Percentiles rank a stretch among this genome's conserved stretches.
Conservation (phyloP, 2,329 filamentous ascomycete species). For the Didymella pinodella region DNA sequence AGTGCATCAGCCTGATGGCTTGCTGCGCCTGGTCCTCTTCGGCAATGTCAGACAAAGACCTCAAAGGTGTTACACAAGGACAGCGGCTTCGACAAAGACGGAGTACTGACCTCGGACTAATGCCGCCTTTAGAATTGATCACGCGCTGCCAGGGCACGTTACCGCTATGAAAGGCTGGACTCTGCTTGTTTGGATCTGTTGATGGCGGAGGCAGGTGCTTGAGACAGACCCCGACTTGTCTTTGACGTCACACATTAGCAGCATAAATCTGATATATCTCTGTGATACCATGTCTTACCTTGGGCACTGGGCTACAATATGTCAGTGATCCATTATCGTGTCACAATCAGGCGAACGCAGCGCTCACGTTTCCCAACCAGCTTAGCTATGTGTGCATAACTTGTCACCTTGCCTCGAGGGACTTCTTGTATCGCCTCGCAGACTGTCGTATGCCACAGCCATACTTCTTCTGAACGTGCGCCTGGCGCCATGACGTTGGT, state of each 20-base stretch:
- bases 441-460: conserved; percentile 77
- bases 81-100: conserved; percentile 15
- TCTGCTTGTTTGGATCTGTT: conserved; percentile 52
- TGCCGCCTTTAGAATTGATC: conserved; percentile 84
- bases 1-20: conserved; percentile 57
- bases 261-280: conserved; percentile 55
- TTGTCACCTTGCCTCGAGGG: conserved; percentile 82
- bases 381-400: conserved; percentile 81
- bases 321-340: conserved; percentile 32
- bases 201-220: conserved; percentile 75
- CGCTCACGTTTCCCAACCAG: conserved; percentile 75
- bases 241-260: conserved; percentile 54
- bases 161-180: conserved; percentile 68
- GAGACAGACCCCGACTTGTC: conserved; percentile 89
- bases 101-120: conserved; percentile 76
- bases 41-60: conserved; percentile 32
- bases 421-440: conserved; percentile 88
- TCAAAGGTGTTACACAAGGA: conserved; percentile 14
- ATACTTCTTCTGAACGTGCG: conserved; percentile 73
- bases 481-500: conserved; percentile 61
- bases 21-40: conserved; percentile 56
- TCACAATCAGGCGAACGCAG: conserved; percentile 15
- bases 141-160: conserved; percentile 97
- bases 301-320: conserved; percentile 55
- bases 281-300: conserved; percentile 46